A percentile compares a stretch with the other conserved stretches of the same genome.
These are phyloP conservation scores for Anthracocystis panici-leucophaei DNA, from an alignment of 1,284 basidiomycete species.

Conservation along the genomic window DNA sequence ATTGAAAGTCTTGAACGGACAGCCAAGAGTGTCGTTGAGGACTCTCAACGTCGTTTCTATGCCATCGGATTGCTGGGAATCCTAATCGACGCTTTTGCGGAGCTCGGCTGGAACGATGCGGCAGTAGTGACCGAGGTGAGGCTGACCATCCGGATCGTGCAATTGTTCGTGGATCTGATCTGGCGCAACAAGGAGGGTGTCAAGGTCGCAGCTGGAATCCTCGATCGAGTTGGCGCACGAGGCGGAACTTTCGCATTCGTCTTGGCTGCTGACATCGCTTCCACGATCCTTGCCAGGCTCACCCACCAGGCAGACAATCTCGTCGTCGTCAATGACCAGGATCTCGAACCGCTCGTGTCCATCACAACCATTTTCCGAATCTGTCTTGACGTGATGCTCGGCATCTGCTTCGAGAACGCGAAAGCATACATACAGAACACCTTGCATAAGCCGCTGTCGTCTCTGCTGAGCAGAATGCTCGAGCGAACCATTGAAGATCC, in stretches of 20 bases:
- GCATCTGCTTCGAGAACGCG: background rate
- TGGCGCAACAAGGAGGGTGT: slow-evolving; percentile 12
- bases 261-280: background rate
- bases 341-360: background rate
- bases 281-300: slow-evolving; percentile 4
- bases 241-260: background rate
- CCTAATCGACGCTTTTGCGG: slow-evolving; percentile 18
- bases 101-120: background rate
- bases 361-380: slow-evolving; percentile 2
- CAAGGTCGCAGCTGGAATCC: slow-evolving; percentile 12
- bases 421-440: background rate
- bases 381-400: slow-evolving; percentile 11
- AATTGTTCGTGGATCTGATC: slow-evolving; percentile 1
- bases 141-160: background rate
- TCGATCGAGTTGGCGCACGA: slow-evolving; percentile 16
- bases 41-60: background rate
- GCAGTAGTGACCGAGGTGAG: background rate
- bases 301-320: background rate
- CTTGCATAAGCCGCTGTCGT: slow-evolving; percentile 9
- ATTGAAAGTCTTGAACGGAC: slow-evolving; percentile 16
- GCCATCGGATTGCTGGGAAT: slow-evolving; percentile 20
- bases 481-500: slow-evolving; percentile 3
- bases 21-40: background rate
- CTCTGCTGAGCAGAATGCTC: slow-evolving; percentile 8
- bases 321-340: background rate